phyloP scores from a whole-genome alignment of 371 early-diverging fungal genomes.

The Batkoa obscura region DNA sequence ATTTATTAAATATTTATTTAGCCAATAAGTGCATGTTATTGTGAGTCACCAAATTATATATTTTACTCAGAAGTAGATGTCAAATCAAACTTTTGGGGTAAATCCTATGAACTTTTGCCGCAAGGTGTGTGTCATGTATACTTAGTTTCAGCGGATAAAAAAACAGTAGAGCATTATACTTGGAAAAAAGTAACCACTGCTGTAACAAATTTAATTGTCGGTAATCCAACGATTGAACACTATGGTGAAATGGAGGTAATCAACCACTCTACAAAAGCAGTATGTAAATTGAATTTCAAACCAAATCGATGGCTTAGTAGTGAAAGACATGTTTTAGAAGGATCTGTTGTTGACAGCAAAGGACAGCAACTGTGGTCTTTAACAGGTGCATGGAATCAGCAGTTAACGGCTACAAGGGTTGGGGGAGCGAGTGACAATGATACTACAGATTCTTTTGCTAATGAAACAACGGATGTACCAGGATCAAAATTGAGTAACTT shows the following conservation, averaged over 20 bases:
- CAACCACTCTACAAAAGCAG: conserved; percentile 56
- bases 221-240: conserved; percentile 63
- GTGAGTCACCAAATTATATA: conserved; percentile 51
- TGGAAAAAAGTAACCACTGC: conserved; percentile 67
- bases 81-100: conserved; percentile 62
- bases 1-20: neutral
- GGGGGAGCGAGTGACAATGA: conserved; percentile 17
- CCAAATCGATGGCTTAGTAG: conserved; percentile 38
- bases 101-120: conserved; percentile 55
- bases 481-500: neutral
- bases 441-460: neutral
- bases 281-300: conserved; percentile 47
- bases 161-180: conserved; percentile 46
- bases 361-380: conserved; percentile 40
- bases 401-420: conserved; percentile 32
- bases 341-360: conserved; percentile 26
- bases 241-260: conserved; percentile 56
- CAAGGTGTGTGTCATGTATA: conserved; percentile 55
- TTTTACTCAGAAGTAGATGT: conserved; percentile 65
- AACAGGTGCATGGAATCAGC: conserved; percentile 48
- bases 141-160: conserved; percentile 13
- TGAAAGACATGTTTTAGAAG: conserved; percentile 39
- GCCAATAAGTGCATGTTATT: conserved; percentile 49
- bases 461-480: neutral
- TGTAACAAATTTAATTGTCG: conserved; percentile 66